Evolutionary conservation across 1,139 yeast species (phyloP).

Genomic region (Ogataea hybrid): DNA sequence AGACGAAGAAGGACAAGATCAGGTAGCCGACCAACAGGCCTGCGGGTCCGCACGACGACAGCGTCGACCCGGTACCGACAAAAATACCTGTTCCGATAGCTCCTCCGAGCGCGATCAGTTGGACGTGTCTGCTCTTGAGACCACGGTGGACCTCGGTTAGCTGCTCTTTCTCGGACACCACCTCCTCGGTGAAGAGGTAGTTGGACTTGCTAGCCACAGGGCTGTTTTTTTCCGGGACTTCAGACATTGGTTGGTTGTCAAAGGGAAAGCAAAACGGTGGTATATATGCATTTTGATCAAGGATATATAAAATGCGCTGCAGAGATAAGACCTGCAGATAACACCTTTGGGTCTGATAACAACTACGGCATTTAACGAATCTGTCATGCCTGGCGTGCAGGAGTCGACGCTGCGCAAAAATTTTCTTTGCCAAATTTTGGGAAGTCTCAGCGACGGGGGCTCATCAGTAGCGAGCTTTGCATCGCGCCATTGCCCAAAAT

Average conservation of each 20-base stretch:
- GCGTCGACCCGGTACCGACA: conserved; percentile 61
- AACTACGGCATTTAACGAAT: neutral
- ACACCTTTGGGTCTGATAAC: neutral
- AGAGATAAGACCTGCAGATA: conserved; percentile 1
- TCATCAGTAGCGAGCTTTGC: neutral
- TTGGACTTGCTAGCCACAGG: conserved; percentile 2
- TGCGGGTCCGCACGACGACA: conserved; percentile 60
- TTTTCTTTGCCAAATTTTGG: too few species aligned
- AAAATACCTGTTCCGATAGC: conserved; percentile 78
- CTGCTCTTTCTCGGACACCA: neutral
- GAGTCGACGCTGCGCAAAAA: neutral
- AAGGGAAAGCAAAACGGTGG: neutral
- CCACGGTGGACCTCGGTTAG: conserved; percentile 14
- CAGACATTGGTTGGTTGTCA: neutral
- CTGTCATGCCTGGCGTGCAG: neutral
- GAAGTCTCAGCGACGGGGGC: neutral
- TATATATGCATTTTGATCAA: conserved; percentile 1
- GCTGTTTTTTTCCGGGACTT: neutral
- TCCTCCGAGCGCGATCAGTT: conserved; percentile 78
- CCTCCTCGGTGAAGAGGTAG: conserved; percentile 4
- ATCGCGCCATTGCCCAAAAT: too few species aligned
- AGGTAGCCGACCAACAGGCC: conserved; percentile 57
- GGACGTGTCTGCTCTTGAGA: conserved; percentile 41
- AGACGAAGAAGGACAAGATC: conserved; percentile 45
- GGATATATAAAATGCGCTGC: neutral